Conservation (phyloP, 352 stramenopile genomes). For the Aphanomyces cochlioides region DNA sequence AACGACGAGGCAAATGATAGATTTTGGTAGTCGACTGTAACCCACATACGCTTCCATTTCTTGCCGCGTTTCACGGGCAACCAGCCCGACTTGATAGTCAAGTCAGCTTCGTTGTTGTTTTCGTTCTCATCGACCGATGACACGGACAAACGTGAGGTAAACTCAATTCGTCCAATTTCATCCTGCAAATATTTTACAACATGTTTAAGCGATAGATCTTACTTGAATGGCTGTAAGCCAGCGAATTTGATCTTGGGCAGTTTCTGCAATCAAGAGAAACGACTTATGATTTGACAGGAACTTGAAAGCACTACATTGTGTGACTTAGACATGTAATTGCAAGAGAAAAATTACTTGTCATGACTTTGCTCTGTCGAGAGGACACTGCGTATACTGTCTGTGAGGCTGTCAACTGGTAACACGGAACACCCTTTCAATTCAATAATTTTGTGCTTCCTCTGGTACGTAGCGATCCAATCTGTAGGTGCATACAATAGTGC, state of each 20-base stretch:
- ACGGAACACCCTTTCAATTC: conserved; percentile 77
- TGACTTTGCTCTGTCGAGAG: conserved; percentile 29
- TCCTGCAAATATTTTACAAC: conserved; percentile 43
- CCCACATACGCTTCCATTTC: conserved; percentile 21
- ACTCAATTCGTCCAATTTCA: conserved; percentile 42
- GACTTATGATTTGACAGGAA: conserved; percentile 85
- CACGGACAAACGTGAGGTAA: conserved; percentile 57
- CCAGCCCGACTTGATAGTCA: conserved; percentile 86
- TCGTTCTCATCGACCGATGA: conserved; percentile 58
- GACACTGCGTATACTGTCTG: conserved; percentile 60
- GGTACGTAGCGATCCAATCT: conserved; percentile 44
- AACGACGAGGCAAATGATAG: conserved; percentile 13
- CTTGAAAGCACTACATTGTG: conserved; percentile 61
- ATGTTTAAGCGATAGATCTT: conserved; percentile 38
- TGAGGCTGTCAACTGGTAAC: conserved; percentile 62
- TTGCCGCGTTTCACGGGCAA: conserved; percentile 32
- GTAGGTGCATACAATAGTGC: conserved; percentile 28
- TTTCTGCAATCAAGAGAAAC: conserved; percentile 74
- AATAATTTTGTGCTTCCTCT: conserved; percentile 81
- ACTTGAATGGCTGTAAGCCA: conserved; percentile 68
- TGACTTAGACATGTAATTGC: background rate
- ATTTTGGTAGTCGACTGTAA: conserved; percentile 28
- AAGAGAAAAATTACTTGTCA: conserved; percentile 30
- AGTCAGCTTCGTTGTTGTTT: conserved; percentile 63
- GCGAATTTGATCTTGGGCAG: conserved; percentile 51